Evolutionary conservation across 2,329 filamentous ascomycete genomes (phyloP).

Genomic region (Phyllosticta capitalensis): DNA sequence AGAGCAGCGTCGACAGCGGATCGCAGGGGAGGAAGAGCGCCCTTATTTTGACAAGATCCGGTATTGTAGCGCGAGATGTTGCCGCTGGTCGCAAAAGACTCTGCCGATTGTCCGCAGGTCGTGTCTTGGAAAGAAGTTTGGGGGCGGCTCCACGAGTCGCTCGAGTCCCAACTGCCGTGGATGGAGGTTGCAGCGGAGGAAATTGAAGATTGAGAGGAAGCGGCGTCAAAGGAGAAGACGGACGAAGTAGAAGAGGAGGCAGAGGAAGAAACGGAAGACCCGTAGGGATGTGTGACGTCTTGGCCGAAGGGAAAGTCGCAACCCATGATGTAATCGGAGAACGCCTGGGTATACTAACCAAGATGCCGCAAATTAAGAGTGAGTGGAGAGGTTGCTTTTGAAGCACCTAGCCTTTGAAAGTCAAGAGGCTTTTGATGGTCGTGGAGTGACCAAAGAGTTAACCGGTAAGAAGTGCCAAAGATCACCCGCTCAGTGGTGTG

Average conservation of each 20-base stretch:
- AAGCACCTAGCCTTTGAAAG: slow-evolving; percentile 10
- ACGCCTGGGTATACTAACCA: slow-evolving; percentile 12
- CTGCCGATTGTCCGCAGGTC: slow-evolving; percentile 17
- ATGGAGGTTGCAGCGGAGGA: slow-evolving; percentile 54
- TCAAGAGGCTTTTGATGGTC: slow-evolving; percentile 16
- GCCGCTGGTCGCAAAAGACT: slow-evolving; percentile 21
- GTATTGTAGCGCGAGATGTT: slow-evolving; percentile 20
- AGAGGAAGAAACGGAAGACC: slow-evolving; percentile 61
- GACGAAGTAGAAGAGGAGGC: slow-evolving; percentile 69
- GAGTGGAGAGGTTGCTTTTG: slow-evolving; percentile 12
- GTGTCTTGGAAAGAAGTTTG: slow-evolving; percentile 17
- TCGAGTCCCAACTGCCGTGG: slow-evolving; percentile 38
- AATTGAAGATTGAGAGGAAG: slow-evolving; percentile 46
- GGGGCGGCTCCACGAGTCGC: slow-evolving; percentile 24
- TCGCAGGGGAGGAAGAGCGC: slow-evolving; percentile 26
- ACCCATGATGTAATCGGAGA: slow-evolving; percentile 25
- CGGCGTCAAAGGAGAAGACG: slow-evolving; percentile 60
- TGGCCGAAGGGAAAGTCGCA: slow-evolving; percentile 21
- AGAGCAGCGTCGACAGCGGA: slow-evolving; percentile 35
- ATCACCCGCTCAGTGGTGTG: slow-evolving; percentile 26
- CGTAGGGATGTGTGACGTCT: slow-evolving; percentile 47
- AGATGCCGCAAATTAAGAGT: slow-evolving; percentile 10
- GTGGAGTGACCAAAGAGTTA: slow-evolving; percentile 31
- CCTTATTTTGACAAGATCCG: slow-evolving; percentile 22
- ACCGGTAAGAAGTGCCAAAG: slow-evolving; percentile 32